Evolutionary conservation across 1,284 basidiomycete species (phyloP), one percentile per base, ranked within the genome.

Genomic region (Fomitopsis schrenkii): DNA sequence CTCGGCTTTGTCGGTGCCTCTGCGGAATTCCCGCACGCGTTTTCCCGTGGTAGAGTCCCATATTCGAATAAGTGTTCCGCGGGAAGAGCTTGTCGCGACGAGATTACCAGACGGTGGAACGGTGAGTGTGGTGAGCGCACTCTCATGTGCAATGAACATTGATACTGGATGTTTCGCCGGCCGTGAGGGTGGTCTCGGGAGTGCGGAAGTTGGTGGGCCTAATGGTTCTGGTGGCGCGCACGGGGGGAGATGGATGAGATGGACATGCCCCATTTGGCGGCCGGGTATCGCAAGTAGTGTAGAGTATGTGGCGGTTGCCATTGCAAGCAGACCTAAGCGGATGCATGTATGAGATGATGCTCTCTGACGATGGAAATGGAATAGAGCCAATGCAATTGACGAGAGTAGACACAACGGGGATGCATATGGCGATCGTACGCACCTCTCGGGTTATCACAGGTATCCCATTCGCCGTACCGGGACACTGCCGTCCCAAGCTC

Each of bases 1-100:
- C 69, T 93, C 90, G 19, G 95, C 95, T 66, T 91, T 88, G 74
- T 98, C 96, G 17, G 91, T 86, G 4, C 95, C 95, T 72, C 95
- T 82, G 59, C 95, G 80, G 38, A 98, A 81, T 73, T 97, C 96
- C 55, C 88, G 80, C 50, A 94, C 77, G 46, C 93, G 84, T 64
- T 88, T 88, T 7, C 94, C 93, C 2, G 87, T 84, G 15, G 77
- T 72, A 0, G 91, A 77, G 73, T 97, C 93, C 95, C 95, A 98
- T 64, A 97, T 84, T 48, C 95, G 84, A 40, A 98, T 83, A 40
- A 98, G 80, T 1, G 95, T 98, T 7, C 95, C 95, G 59, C 88
- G 82, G 44, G 85, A 81, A 12, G 93, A 95, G 4, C 94, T 91
- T 0, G 95, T 97, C 5, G 95, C 90, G 41, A 98, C 80, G 46